Evolutionary conservation across 441 rosid genomes (phyloP), one percentile per base, ranked within the genome.

Genomic region (Mallotus repandus): DNA sequence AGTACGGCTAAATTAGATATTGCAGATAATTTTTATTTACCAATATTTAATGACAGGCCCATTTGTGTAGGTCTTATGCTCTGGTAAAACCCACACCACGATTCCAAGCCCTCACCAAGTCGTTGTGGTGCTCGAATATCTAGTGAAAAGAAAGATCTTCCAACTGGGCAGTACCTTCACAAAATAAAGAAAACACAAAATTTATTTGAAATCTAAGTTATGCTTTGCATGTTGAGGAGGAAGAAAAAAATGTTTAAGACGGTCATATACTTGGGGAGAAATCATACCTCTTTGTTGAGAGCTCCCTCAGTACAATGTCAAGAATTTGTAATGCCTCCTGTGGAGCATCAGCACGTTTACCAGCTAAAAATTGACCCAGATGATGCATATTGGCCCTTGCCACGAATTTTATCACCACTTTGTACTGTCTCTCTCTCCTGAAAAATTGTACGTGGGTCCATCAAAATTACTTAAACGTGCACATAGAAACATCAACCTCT

Each of bases 21-120:
- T 50, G n/a, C 41, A 7, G 18, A 43, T 45, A 22, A 19, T n/a
- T 38, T 38, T 62, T 16, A 68, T 11, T 70, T 88, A 96, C 99
- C 99, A 22, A 96, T 93, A 83, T 91, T 96, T 48, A 96, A 80
- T 41, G 98, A 91, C 79, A 96, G 78, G 76, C 98, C 98, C 99
- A 96, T 96, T 58, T 93, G 99, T 0, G 99, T 95, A 15, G 99
- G 98, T 79, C 99, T 88, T 69, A 96, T 93, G 74, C 99, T 96
- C 77, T 93, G 97, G 76, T 96, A 96, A 81, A 93, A 96, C 48
- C 99, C 99, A 68, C 97, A 93, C 99, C 99, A 96, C 41, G 97
- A 90, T 88, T 96, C 97, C 81, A 96, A 87, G 70, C 99, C 99
- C 16, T 96, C 99, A 69, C 99, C 97, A 15, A 96, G 95, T 35